Percentiles rank a stretch among this genome's conserved stretches.
Evolutionary conservation across 495 filamentous ascomycete genomes (phyloP).

Genomic region (Penicillium samsonianum): DNA sequence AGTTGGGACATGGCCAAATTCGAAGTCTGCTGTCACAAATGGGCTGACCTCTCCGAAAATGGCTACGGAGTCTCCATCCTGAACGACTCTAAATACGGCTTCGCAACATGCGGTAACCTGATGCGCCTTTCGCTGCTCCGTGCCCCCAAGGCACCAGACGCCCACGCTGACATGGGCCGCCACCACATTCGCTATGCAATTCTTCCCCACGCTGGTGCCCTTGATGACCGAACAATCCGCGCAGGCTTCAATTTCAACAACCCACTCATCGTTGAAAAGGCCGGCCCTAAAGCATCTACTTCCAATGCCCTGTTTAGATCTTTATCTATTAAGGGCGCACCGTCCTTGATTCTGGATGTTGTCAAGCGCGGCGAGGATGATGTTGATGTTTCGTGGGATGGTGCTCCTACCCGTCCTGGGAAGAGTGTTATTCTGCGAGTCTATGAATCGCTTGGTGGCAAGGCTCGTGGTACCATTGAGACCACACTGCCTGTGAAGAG

Average conservation of each 20-base stretch:
- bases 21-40: conserved; percentile 97
- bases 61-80: conserved; percentile 91
- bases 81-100: conserved; percentile 96
- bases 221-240: conserved; percentile 73
- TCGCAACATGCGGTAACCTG: conserved; percentile 84
- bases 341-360: conserved; percentile 73
- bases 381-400: conserved; percentile 75
- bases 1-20: conserved; percentile 99
- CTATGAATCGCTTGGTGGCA: conserved; percentile 91
- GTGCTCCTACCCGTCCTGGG: conserved; percentile 67
- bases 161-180: conserved; percentile 92
- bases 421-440: conserved; percentile 78
- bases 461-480: conserved; percentile 63
- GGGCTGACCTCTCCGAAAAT: conserved; percentile 92
- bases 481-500: conserved; percentile 69
- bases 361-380: conserved; percentile 96
- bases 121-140: conserved; percentile 91
- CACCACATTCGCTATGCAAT: conserved; percentile 92
- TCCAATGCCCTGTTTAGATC: conserved; percentile 42
- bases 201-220: conserved; percentile 73
- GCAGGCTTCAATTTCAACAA: conserved; percentile 90
- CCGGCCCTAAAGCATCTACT: conserved; percentile 10
- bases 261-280: conserved; percentile 59
- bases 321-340: conserved; percentile 57
- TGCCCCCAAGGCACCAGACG: conserved; percentile 94